Evolutionary conservation across 2,329 filamentous ascomycete species (phyloP).

Genomic region (Clarireedia hainanense): DNA sequence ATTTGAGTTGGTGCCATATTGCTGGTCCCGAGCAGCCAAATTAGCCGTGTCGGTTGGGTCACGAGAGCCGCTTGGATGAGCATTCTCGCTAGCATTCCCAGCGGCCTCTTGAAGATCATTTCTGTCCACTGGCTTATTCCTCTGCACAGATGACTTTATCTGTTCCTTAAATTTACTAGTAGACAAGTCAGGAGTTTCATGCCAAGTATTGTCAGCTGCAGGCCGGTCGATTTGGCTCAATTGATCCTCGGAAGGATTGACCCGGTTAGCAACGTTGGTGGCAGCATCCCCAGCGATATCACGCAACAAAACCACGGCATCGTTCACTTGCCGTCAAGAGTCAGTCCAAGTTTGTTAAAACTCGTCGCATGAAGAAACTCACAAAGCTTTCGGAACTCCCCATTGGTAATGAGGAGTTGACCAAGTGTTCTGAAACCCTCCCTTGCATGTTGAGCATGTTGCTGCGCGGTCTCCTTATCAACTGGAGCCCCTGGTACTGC

Average conservation of each 20-base stretch:
- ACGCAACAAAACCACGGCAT: conserved; percentile 71
- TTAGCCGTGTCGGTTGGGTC: conserved; percentile 45
- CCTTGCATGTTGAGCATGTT: conserved; percentile 76
- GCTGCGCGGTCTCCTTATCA: conserved; percentile 67
- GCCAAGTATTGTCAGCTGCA: conserved; percentile 88
- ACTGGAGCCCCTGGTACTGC: conserved; percentile 57
- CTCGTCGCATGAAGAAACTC: neutral
- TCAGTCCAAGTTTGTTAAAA: neutral
- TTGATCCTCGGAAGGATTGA: conserved; percentile 72
- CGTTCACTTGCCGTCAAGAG: conserved; percentile 48
- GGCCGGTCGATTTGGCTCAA: conserved; percentile 72
- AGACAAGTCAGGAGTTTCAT: conserved; percentile 72
- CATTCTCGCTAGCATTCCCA: conserved; percentile 46
- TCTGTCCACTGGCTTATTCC: conserved; percentile 40
- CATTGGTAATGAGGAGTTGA: conserved; percentile 86
- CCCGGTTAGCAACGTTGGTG: conserved; percentile 62
- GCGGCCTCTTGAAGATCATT: conserved; percentile 55
- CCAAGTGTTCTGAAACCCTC: conserved; percentile 84
- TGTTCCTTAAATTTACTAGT: conserved; percentile 63
- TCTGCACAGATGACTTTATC: conserved; percentile 50
- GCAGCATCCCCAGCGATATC: conserved; percentile 92
- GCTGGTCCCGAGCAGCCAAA: conserved; percentile 40
- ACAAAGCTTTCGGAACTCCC: conserved; percentile 47
- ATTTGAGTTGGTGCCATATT: conserved; percentile 35
- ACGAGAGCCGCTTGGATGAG: conserved; percentile 47